Conservation (phyloP, 306 rosid genomes). For the Biancaea sappan region DNA sequence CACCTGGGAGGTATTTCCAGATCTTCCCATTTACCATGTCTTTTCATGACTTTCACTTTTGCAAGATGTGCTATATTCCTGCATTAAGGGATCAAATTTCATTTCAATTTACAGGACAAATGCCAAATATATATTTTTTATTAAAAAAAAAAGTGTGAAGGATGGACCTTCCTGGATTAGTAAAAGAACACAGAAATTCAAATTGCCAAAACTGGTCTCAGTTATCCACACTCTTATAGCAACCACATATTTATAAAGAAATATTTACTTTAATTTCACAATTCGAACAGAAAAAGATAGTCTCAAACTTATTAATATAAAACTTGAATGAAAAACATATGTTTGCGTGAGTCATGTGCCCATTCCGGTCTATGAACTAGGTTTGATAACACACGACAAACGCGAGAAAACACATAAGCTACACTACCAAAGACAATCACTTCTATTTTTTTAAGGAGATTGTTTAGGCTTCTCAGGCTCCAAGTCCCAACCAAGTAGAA, state of each 20-base stretch:
- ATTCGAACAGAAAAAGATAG: slow-evolving; percentile 4
- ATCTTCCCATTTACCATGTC: slow-evolving; percentile 65
- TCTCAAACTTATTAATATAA: not conserved
- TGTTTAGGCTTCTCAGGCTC: no score
- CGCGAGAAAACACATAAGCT: no score
- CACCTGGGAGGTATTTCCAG: slow-evolving; percentile 75
- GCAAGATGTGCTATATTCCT: slow-evolving; percentile 86
- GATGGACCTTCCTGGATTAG: slow-evolving; percentile 27
- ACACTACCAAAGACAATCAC: no score
- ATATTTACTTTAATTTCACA: slow-evolving; percentile 4
- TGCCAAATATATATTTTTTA: no score
- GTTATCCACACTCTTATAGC: not conserved
- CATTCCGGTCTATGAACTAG: no score
- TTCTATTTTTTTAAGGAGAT: no score
- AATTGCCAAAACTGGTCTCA: slow-evolving; percentile 1
- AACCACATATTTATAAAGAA: not conserved
- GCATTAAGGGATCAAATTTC: slow-evolving; percentile 31
- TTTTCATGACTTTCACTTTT: slow-evolving; percentile 73
- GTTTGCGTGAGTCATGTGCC: not conserved
- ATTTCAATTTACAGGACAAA: slow-evolving; percentile 6
- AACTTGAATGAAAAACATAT: no score
- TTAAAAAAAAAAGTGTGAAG: not conserved
- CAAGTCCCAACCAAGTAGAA: no score
- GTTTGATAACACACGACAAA: no score
- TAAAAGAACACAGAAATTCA: not conserved